Conservation (phyloP, 805 yeast species). For the Pichia membranifaciens region DNA sequence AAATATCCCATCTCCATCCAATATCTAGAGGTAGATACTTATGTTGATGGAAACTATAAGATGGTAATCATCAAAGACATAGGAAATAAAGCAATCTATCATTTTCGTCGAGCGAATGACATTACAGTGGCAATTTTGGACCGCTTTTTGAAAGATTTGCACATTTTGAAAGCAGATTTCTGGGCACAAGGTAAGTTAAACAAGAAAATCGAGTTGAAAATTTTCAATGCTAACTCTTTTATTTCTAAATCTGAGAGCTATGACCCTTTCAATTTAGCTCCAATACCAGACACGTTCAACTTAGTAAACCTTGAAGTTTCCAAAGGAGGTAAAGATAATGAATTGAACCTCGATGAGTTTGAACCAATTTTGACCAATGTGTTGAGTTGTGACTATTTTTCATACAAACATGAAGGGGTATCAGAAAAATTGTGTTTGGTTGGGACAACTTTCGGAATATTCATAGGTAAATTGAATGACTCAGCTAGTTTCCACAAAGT, state of each 20-base stretch:
- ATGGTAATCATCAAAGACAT: constrained; percentile 21
- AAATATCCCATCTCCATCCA: constrained; percentile 28
- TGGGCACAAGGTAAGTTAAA: constrained; percentile 16
- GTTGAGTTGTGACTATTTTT: constrained; percentile 13
- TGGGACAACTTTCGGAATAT: constrained; percentile 64
- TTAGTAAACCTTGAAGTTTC: neutral
- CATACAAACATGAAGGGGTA: constrained; percentile 1
- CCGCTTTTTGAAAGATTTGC: constrained; percentile 22
- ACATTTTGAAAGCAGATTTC: constrained; percentile 16
- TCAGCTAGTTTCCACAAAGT: constrained; percentile 54
- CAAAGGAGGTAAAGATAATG: neutral
- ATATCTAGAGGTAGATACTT: constrained; percentile 18
- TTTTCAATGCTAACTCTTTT: constrained; percentile 15
- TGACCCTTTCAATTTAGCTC: constrained; percentile 14
- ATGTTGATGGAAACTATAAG: constrained; percentile 16
- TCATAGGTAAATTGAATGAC: constrained; percentile 39
- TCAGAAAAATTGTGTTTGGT: constrained; percentile 37
- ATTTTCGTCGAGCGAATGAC: constrained; percentile 18
- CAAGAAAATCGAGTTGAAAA: constrained; percentile 8
- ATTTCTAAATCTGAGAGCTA: constrained; percentile 21
- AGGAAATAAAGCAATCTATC: constrained; percentile 19
- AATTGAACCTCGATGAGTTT: neutral
- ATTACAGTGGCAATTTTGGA: constrained; percentile 22
- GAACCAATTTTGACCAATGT: constrained; percentile 6
- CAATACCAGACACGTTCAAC: constrained; percentile 5